These are phyloP conservation scores for Emergomyces orientalis DNA, from an alignment of 2,329 filamentous ascomycete genomes.

Conservation along the genomic window DNA sequence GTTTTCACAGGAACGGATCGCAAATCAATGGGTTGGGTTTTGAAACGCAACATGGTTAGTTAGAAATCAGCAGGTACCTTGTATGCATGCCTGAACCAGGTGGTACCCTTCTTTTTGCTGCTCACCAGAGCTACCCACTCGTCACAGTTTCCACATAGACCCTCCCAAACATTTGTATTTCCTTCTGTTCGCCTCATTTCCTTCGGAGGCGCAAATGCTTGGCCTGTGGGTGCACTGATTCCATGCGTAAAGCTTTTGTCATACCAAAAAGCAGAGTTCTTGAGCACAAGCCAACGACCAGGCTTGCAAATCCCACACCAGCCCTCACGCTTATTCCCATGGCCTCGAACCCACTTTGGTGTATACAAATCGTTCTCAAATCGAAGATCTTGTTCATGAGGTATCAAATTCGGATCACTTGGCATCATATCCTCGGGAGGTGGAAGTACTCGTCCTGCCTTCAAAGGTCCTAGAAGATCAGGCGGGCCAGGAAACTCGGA, in stretches of 20 bases:
- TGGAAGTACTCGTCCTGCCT: slow-evolving; percentile 63
- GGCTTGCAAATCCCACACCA: slow-evolving; percentile 88
- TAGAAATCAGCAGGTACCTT: slow-evolving; percentile 48
- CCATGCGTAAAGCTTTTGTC: slow-evolving; percentile 86
- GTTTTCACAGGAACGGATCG: slow-evolving; percentile 9
- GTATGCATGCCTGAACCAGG: slow-evolving; percentile 83
- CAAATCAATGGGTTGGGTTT: not conserved
- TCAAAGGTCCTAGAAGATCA: slow-evolving; percentile 64
- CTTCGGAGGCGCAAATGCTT: slow-evolving; percentile 66
- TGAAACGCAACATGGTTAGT: not conserved
- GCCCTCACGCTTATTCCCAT: slow-evolving; percentile 78
- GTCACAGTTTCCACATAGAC: slow-evolving; percentile 30
- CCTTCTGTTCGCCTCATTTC: slow-evolving; percentile 68
- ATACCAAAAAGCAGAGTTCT: slow-evolving; percentile 90
- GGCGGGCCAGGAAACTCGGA: slow-evolving; percentile 65
- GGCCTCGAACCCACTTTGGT: slow-evolving; percentile 71
- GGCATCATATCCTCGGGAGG: slow-evolving; percentile 76
- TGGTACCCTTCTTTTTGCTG: slow-evolving; percentile 86
- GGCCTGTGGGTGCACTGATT: slow-evolving; percentile 72
- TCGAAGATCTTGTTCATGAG: slow-evolving; percentile 68
- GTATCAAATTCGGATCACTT: slow-evolving; percentile 62
- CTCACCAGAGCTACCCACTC: slow-evolving; percentile 39
- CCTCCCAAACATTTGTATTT: slow-evolving; percentile 50
- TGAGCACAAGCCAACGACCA: slow-evolving; percentile 74
- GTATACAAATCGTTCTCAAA: slow-evolving; percentile 78